phyloP scores from a whole-genome alignment of 78 protist species.

The Fonticula alba region DNA sequence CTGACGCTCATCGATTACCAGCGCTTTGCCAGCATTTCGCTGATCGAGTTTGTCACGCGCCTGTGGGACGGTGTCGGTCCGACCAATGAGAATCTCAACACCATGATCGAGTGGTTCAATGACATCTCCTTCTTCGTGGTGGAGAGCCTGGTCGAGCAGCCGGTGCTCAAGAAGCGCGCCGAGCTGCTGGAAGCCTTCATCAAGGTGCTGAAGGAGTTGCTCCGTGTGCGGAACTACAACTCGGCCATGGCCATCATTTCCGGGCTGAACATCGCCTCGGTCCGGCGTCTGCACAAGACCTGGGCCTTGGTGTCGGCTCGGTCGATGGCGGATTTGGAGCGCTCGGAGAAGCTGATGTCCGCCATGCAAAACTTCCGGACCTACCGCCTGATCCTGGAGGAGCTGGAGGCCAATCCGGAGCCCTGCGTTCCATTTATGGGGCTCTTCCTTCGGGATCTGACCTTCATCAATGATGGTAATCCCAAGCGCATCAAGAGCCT shows the following conservation, averaged over 20 bases:
- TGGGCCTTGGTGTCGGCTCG: background rate
- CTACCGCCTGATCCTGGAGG: background rate
- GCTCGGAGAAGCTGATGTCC: background rate
- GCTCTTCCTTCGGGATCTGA: background rate
- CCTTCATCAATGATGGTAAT: background rate
- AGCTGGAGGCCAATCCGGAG: background rate
- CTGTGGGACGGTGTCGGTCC: too few relatives aligned
- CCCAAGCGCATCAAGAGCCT: background rate
- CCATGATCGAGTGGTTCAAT: too few relatives aligned
- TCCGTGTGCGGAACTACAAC: background rate
- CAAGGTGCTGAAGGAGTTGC: background rate
- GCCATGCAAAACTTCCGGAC: background rate
- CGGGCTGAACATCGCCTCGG: background rate
- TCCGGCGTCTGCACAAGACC: slow-evolving; percentile 1
- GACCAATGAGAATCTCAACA: too few relatives aligned
- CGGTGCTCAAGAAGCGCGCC: background rate
- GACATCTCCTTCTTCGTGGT: too few relatives aligned
- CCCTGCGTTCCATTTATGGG: background rate
- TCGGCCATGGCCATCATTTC: background rate
- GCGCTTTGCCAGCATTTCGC: too few relatives aligned
- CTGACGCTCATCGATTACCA: too few relatives aligned
- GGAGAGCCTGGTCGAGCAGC: too few relatives aligned
- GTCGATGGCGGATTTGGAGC: background rate
- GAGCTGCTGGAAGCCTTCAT: background rate
- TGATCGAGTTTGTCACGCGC: too few relatives aligned